These are phyloP conservation scores for Arachis monticola DNA, from an alignment of 331 rosid genomes.

Conservation along the genomic window DNA sequence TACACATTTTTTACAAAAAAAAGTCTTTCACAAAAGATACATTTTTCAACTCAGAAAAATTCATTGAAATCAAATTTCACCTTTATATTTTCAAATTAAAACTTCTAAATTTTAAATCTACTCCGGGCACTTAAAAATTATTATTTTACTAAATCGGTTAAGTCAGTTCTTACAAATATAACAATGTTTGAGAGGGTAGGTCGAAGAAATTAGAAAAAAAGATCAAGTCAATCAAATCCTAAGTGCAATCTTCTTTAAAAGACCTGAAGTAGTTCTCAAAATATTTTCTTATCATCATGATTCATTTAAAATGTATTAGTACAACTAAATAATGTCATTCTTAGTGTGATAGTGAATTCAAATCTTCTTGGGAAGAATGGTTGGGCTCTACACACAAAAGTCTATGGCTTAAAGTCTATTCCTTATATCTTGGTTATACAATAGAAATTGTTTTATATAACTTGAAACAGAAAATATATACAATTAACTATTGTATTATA, in stretches of 20 bases:
- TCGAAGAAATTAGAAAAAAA: conserved; percentile 82
- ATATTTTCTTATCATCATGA: neutral
- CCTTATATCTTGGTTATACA: too few relatives aligned
- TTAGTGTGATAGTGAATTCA: neutral
- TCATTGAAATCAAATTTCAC: too few relatives aligned
- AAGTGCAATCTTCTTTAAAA: conserved; percentile 80
- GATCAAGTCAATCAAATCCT: conserved; percentile 74
- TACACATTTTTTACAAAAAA: too few relatives aligned
- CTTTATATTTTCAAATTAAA: too few relatives aligned
- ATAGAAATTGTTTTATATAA: too few relatives aligned
- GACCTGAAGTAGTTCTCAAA: conserved; percentile 69
- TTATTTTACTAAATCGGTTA: too few relatives aligned
- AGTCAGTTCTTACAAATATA: conserved; percentile 45
- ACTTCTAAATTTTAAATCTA: too few relatives aligned
- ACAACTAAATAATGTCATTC: conserved; percentile 16
- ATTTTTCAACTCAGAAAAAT: too few relatives aligned
- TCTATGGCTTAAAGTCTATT: neutral
- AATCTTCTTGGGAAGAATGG: conserved; percentile 23
- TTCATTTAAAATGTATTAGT: conserved; percentile 27
- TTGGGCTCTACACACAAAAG: conserved; percentile 9
- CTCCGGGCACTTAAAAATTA: too few relatives aligned
- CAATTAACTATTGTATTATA: too few relatives aligned
- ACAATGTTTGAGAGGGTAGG: conserved; percentile 71
- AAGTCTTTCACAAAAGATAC: too few relatives aligned
- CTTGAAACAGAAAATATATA: too few relatives aligned